Conservation (phyloP, 805 yeast species). For the Nakazawaea anatomiae region DNA sequence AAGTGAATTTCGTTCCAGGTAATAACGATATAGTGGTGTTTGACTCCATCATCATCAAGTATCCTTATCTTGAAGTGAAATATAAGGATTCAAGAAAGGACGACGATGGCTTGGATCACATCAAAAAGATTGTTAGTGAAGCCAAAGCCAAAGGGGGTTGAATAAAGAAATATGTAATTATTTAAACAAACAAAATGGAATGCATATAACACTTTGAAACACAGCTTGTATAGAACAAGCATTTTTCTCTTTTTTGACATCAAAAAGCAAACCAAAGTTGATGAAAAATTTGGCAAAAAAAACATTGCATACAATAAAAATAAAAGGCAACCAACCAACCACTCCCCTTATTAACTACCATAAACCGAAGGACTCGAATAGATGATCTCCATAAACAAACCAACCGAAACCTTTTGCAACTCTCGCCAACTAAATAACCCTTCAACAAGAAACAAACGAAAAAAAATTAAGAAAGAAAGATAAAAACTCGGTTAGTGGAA, state of each 20-base stretch:
- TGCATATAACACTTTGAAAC: too few species aligned
- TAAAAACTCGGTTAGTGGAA: too few species aligned
- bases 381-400: too few species aligned
- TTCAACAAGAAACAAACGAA: too few species aligned
- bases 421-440: too few species aligned
- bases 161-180: background rate
- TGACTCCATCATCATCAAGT: conserved; percentile 30
- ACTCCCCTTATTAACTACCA: background rate
- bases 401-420: too few species aligned
- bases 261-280: too few species aligned
- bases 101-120: conserved; percentile 23
- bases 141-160: conserved; percentile 51
- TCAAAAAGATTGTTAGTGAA: conserved; percentile 44
- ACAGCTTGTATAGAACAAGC: background rate
- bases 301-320: background rate
- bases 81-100: conserved; percentile 17
- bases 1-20: conserved; percentile 25
- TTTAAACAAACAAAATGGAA: too few species aligned
- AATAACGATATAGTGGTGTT: conserved; percentile 29
- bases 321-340: background rate
- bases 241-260: too few species aligned
- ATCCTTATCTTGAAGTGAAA: conserved; percentile 32
- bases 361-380: too few species aligned
- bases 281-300: background rate
- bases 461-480: too few species aligned